Evolutionary conservation across 1,284 basidiomycete genomes (phyloP).

Genomic region (Rhodotorula glutinis): DNA sequence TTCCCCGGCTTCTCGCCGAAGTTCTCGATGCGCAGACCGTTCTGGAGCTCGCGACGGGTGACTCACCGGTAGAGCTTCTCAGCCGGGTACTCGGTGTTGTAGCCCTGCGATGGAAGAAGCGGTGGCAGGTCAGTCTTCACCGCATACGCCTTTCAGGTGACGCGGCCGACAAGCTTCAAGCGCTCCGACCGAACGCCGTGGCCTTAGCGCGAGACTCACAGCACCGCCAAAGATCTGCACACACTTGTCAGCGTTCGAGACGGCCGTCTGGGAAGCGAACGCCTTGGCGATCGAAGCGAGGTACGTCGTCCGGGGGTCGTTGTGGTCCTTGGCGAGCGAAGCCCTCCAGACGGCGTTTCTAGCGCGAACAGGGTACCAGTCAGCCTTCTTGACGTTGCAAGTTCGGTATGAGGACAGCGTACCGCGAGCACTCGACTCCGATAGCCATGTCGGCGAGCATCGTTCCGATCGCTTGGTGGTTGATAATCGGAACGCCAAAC

Average conservation of each 20-base stretch:
- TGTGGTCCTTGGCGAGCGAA: slow-evolving; percentile 54
- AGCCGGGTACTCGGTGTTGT: slow-evolving; percentile 57
- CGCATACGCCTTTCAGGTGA: too few species aligned
- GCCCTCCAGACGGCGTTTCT: slow-evolving; percentile 53
- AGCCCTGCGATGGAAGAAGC: slow-evolving; percentile 37
- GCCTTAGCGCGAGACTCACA: background rate
- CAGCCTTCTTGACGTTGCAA: background rate
- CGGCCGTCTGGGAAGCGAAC: slow-evolving; percentile 52
- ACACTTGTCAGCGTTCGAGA: slow-evolving; percentile 53
- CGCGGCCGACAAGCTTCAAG: too few species aligned
- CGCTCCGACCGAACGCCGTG: background rate
- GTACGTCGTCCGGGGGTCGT: slow-evolving; percentile 54
- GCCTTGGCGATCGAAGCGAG: slow-evolving; percentile 58
- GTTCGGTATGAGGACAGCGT: background rate
- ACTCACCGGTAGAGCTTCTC: slow-evolving; percentile 53
- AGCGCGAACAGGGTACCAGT: too few species aligned
- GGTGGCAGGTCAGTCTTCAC: too few species aligned
- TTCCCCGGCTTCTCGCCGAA: too few species aligned
- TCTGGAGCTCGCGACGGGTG: too few species aligned
- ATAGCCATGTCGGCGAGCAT: slow-evolving; percentile 60
- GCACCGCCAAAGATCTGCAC: slow-evolving; percentile 51
- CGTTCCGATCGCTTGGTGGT: slow-evolving; percentile 56
- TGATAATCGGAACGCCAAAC: slow-evolving; percentile 57
- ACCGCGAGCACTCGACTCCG: slow-evolving; percentile 35
- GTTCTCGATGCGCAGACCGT: too few species aligned